These are phyloP conservation scores for Micractinium conductrix DNA, from an alignment of 139 green algal genomes.

Conservation along the genomic window DNA sequence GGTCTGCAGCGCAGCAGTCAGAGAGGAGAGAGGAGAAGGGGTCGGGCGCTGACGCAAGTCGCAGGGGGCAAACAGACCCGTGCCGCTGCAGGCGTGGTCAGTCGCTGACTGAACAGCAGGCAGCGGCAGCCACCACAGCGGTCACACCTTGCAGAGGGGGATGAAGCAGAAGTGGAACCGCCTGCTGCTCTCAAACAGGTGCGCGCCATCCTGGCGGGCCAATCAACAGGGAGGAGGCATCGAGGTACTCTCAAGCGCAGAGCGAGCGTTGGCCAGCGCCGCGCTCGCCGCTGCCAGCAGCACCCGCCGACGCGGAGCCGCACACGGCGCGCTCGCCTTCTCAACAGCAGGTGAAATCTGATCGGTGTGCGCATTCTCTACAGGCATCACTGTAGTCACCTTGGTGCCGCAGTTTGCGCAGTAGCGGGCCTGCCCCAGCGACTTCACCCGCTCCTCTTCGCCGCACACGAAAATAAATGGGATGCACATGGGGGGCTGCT, in stretches of 20 bases:
- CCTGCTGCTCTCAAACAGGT: background rate
- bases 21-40: too few species aligned
- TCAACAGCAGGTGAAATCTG: too few species aligned
- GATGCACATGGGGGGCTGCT: background rate
- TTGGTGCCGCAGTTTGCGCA: slow-evolving; percentile 35
- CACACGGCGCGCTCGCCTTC: background rate
- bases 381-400: background rate
- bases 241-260: background rate
- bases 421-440: slow-evolving; percentile 1
- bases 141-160: slow-evolving; percentile 18
- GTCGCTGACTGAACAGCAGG: too few species aligned
- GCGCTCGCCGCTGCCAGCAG: background rate
- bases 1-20: slow-evolving; percentile 11
- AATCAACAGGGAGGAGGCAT: background rate
- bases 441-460: background rate
- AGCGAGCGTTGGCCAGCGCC: background rate
- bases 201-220: slow-evolving; percentile 16
- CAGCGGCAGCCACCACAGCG: background rate
- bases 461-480: slow-evolving; percentile 32
- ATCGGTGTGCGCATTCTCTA: too few species aligned
- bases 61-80: background rate
- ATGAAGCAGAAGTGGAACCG: slow-evolving; percentile 38
- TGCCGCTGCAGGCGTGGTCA: background rate
- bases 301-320: background rate
- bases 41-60: background rate